phyloP scores from a whole-genome alignment of 108 stramenopile genomes.

The Nitzschia palea region DNA sequence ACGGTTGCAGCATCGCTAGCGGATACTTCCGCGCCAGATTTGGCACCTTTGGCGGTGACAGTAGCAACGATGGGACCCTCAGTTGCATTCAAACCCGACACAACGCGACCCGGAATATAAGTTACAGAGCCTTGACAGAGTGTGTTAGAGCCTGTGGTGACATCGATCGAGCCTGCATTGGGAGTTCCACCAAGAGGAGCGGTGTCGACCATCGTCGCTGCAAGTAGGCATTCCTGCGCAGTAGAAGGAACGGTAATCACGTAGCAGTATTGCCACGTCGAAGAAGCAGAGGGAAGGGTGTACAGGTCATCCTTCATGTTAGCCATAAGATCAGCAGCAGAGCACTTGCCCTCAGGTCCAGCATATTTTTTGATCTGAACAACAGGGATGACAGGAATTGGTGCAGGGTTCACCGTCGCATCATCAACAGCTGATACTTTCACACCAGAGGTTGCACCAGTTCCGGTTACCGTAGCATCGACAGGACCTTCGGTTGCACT shows the following conservation, averaged over 20 bases:
- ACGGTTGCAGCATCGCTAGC: neutral
- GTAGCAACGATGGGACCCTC: neutral
- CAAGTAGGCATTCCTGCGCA: neutral
- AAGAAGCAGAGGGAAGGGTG: neutral
- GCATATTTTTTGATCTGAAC: too few species aligned
- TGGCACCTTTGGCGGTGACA: neutral
- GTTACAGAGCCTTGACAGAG: neutral
- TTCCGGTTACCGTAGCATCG: neutral
- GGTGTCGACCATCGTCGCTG: neutral
- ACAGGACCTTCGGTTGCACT: neutral
- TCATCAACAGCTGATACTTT: too few species aligned
- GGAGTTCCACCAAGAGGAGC: neutral
- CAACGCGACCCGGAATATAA: neutral
- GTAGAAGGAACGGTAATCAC: neutral
- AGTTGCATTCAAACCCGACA: neutral
- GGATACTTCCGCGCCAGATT: neutral
- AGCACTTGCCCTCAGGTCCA: neutral
- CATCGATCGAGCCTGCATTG: neutral
- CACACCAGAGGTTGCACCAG: too few species aligned
- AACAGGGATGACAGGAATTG: too few species aligned
- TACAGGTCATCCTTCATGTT: slow-evolving; percentile 1
- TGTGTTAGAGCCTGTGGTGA: neutral
- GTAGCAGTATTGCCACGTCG: neutral
- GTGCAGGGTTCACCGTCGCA: too few species aligned
- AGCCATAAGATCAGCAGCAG: neutral